Base-by-base conservation (phyloP, 768 basidiomycete species). In the Podaxis sp. region DNA sequence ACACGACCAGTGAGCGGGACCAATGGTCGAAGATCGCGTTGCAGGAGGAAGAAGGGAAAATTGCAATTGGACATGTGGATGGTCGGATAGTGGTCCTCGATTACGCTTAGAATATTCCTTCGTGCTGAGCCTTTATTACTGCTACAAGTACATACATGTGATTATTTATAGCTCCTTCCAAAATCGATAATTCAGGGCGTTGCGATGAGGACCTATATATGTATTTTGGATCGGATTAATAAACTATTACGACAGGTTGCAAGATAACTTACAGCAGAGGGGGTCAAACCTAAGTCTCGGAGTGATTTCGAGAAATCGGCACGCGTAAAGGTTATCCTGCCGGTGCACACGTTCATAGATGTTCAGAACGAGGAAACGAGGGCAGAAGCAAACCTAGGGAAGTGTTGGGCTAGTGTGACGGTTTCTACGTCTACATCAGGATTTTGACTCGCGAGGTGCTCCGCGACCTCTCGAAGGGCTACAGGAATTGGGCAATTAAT, bases 381-480 rank as follows among this genome's bases (percentile, higher is more conserved):
- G 11, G 48, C 32, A 14, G 0, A 40, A 55, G 68, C 79, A 63
- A 68, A 88, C 94, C 93, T 86, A 11, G 94, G 95, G 77, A 95
- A 96, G 38, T 90, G 86, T 64, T 88, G 87, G 0, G 90, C 79
- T 63, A 97, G 82, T 1, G 81, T 80, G 37, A 96, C 86, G 0
- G 88, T 89, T 35, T 93, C 91, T 13, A 89, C 90, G 66, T 88
- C 84, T 21, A 93, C 82, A 1, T 72, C 66, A 35, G 90, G 69
- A 25, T 78, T 80, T 72, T 96, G 93, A 0, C 83, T 84, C 3
- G 93, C 94, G 35, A 96, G 71, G 70, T 79, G 95, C 73, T 96
- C 93, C 21, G 94, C 93, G 0, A 96, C 93, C 65, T 90, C 90
- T 0, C 82, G 80, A 50, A 97, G 77, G 1, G 90, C 94, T 95